These are phyloP conservation scores for Leishmania braziliensis DNA, from an alignment of 208 protist species.

Conservation along the genomic window DNA sequence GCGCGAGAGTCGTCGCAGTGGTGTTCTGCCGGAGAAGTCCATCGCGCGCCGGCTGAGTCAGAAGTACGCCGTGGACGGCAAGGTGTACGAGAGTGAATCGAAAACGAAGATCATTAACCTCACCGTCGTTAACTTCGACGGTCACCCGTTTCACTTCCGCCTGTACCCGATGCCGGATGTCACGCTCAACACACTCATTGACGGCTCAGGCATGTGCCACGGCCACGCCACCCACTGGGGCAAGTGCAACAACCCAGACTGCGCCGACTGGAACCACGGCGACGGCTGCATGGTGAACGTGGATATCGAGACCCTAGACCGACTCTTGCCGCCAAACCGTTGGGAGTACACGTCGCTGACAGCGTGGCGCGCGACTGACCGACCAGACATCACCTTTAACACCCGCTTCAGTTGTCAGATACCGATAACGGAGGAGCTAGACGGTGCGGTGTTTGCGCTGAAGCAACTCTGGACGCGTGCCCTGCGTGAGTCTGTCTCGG, in stretches of 20 bases:
- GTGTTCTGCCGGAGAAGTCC: slow-evolving; percentile 86
- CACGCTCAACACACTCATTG: slow-evolving; percentile 90
- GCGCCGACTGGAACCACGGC: slow-evolving; percentile 88
- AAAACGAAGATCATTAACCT: slow-evolving; percentile 89
- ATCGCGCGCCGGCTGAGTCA: slow-evolving; percentile 81
- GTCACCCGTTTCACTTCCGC: slow-evolving; percentile 90
- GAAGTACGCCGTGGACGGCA: slow-evolving; percentile 83
- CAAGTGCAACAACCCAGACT: slow-evolving; percentile 92
- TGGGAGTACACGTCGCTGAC: slow-evolving; percentile 91
- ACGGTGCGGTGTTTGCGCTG: slow-evolving; percentile 84
- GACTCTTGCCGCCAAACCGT: slow-evolving; percentile 78
- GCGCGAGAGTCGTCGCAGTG: slow-evolving; percentile 77
- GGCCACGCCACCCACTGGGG: slow-evolving; percentile 79
- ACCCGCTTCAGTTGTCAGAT: slow-evolving; percentile 92
- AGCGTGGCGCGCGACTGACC: slow-evolving; percentile 75
- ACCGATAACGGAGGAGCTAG: slow-evolving; percentile 80
- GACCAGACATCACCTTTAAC: slow-evolving; percentile 87
- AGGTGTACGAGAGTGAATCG: slow-evolving; percentile 66
- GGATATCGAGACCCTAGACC: slow-evolving; percentile 89
- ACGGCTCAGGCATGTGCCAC: slow-evolving; percentile 91
- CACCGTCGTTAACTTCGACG: slow-evolving; percentile 85
- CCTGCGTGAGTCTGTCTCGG: slow-evolving; percentile 75
- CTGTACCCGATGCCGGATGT: slow-evolving; percentile 90
- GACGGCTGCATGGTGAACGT: slow-evolving; percentile 92
- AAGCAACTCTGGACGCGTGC: slow-evolving; percentile 87